phyloP scores from a whole-genome alignment of 352 stramenopile genomes.

The Phytophthora kernoviae region DNA sequence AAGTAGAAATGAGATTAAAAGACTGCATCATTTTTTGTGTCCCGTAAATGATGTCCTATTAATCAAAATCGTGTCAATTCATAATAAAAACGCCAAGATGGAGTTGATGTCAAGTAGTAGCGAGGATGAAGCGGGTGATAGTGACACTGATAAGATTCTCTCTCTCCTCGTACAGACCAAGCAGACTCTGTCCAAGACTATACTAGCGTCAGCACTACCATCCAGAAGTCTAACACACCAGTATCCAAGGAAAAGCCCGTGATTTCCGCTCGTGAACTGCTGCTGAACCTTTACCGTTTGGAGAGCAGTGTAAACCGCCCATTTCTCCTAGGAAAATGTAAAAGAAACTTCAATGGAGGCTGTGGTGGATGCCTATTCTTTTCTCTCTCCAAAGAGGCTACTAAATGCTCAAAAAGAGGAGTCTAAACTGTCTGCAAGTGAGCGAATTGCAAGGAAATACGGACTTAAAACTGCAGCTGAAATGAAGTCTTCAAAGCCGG shows the following conservation, averaged over 20 bases:
- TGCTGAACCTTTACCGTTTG: constrained; percentile 53
- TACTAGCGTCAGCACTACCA: background rate
- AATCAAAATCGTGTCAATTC: too few relatives aligned
- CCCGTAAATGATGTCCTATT: too few relatives aligned
- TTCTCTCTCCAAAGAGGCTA: constrained; percentile 22
- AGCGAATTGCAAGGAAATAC: constrained; percentile 71
- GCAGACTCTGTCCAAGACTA: background rate
- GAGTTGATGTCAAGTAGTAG: constrained; percentile 75
- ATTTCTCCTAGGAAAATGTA: constrained; percentile 7
- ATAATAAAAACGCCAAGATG: constrained; percentile 25
- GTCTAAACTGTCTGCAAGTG: constrained; percentile 38
- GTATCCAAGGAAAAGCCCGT: constrained; percentile 46
- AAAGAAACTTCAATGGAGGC: constrained; percentile 9
- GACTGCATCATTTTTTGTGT: too few relatives aligned
- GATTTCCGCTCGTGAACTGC: constrained; percentile 64
- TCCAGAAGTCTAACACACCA: background rate
- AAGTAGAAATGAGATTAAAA: too few relatives aligned
- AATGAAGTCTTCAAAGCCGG: constrained; percentile 11
- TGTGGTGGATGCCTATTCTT: constrained; percentile 19
- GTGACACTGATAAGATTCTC: constrained; percentile 12
- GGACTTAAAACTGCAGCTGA: constrained; percentile 36
- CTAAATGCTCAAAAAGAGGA: constrained; percentile 7
- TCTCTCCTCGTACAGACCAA: background rate
- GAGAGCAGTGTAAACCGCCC: constrained; percentile 3
- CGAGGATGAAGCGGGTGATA: constrained; percentile 51